Evolutionary conservation across 2,329 filamentous ascomycete genomes (phyloP), one percentile per base, ranked within the genome.

Genomic region (Aspergillus candidus): DNA sequence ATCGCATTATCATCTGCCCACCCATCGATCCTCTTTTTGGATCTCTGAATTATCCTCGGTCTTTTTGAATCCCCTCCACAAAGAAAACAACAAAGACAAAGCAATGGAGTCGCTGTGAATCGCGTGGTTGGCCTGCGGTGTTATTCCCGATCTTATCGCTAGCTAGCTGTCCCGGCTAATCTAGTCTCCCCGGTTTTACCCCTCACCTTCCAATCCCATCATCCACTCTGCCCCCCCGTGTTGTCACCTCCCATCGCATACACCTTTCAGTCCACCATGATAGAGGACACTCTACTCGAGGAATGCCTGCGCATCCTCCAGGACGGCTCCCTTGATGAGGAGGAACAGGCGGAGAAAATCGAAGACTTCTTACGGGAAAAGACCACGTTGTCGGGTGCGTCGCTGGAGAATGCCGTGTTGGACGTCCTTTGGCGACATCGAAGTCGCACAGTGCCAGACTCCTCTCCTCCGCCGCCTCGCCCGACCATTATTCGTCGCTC

Each of bases 281-380:
- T 95, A 51, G 87, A 90, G 58, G 91, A 97, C 75, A 83, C 90
- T 57, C 82, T 91, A 44, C 94, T 94, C 73, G 89, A 96, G 58
- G 79, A 93, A 60, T 95, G 89, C 67, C 80, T 94, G 64, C 87
- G 88, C 41, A 80, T 96, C 62, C 79, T 98, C 52, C 83, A 93
- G 72, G 84, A 96, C 69, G 72, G 81, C 46, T 75, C 77, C 43
- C 76, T 95, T 49, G 88, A 94, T 58, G 93, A 97, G 52, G 93
- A 98, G 69, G 91, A 96, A 62, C 94, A 93, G 75, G 91, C 87
- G 38, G 91, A 97, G 69, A 86, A 80, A 69, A 76, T 96, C 41
- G 90, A 96, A 71, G 86, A 89, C 54, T 76, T 96, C 41, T 75
- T 97, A 58, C 84, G 82, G 68, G 83, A 82, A 56, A 82, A 90